Evolutionary conservation across 2,329 filamentous ascomycete species (phyloP).

Genomic region (Chrysoporthe deuterocubensis): DNA sequence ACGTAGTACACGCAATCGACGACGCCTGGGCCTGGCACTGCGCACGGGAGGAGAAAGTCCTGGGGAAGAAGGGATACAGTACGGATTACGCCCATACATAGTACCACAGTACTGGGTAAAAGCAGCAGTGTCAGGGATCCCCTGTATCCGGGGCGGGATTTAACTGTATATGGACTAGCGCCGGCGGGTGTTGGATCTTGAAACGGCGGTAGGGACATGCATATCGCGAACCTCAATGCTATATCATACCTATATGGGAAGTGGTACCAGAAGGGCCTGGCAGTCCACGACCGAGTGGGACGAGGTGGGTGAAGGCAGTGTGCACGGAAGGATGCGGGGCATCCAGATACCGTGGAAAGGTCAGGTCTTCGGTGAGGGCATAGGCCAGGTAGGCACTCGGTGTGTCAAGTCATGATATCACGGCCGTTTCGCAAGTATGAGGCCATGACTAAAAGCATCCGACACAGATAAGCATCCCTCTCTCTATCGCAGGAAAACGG

Average conservation of each 20-base stretch:
- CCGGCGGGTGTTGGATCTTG: conserved; percentile 11
- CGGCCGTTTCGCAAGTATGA: conserved; percentile 9
- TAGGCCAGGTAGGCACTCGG: background rate
- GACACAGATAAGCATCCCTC: background rate
- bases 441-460: conserved; percentile 7
- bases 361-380: background rate
- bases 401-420: conserved; percentile 4
- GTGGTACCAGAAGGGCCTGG: background rate
- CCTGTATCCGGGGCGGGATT: conserved; percentile 3
- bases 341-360: background rate
- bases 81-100: no score
- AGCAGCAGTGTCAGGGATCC: background rate
- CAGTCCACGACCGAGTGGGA: background rate
- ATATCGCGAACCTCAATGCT: conserved; percentile 13
- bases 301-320: background rate
- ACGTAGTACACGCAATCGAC: background rate
- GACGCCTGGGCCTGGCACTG: background rate
- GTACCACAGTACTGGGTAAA: no score
- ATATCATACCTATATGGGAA: background rate
- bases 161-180: background rate
- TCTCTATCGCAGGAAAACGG: background rate
- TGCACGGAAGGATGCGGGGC: background rate
- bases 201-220: conserved; percentile 10
- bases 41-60: background rate
- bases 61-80: background rate